These are phyloP conservation scores for Pulveroboletus ridleyi DNA, from an alignment of 1,284 basidiomycete species.

Conservation along the genomic window DNA sequence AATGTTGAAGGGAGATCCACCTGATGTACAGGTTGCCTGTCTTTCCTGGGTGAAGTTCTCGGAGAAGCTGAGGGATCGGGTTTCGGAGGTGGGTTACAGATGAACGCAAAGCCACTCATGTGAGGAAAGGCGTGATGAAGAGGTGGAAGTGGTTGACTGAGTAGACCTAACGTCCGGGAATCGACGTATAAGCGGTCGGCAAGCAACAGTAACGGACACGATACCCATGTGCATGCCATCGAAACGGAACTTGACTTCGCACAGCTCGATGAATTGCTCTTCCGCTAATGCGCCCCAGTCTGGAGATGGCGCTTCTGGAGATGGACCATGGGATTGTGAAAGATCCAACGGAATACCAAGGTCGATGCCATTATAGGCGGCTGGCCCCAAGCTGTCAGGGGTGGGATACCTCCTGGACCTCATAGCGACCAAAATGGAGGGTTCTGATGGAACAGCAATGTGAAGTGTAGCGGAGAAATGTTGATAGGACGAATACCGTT, in stretches of 20 bases:
- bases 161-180: constrained; percentile 42
- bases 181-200: constrained; percentile 17
- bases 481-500: constrained; percentile 49
- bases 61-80: constrained; percentile 34
- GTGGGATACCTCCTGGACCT: constrained; percentile 56
- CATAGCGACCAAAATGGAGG: constrained; percentile 68
- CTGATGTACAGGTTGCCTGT: constrained; percentile 34
- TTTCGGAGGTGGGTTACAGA: constrained; percentile 45
- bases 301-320: constrained; percentile 39
- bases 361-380: constrained; percentile 50
- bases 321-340: constrained; percentile 27
- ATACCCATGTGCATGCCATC: constrained; percentile 51
- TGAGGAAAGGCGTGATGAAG: constrained; percentile 42
- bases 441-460: constrained; percentile 46
- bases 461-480: constrained; percentile 11
- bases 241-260: constrained; percentile 60
- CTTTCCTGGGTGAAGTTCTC: constrained; percentile 38
- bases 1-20: constrained; percentile 46
- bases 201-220: constrained; percentile 18
- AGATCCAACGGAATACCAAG: constrained; percentile 50
- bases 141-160: constrained; percentile 53
- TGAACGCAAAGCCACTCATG: constrained; percentile 53
- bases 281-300: constrained; percentile 72
- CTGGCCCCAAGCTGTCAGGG: constrained; percentile 35
- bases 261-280: constrained; percentile 64